Base-by-base conservation (phyloP, 2,329 filamentous ascomycete genomes). In the Raffaelea albimanens region DNA sequence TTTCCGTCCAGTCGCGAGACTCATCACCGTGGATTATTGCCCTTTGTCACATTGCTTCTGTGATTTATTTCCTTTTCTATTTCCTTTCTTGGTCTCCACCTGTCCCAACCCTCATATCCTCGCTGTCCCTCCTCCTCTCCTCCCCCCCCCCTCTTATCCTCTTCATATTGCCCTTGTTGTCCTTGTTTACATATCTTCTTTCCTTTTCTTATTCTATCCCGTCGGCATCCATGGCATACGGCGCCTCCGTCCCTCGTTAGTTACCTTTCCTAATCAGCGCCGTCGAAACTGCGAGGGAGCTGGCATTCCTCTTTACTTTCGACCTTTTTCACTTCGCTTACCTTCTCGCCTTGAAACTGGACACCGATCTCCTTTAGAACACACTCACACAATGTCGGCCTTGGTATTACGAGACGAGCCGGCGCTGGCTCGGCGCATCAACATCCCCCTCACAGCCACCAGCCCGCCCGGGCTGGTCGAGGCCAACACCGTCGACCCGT, bases 401-500 rank as follows among this genome's bases (percentile, higher is more conserved):
- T 33, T 38, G 25, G 7, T 13, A 29, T 7, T 29, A 29, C 25
- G 22, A 21, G 45, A 31, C n/a, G 48, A 71, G 22, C 62, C 61
- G 9, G 57, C 64, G 13, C 63, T 80, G 29, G 61, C 63, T 44
- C 78, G 73, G 57, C 75, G 79, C 50, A 80, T 83, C 58, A 59
- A 70, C 43, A 82, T 83, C 50, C 77, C 78, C 2, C 65, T 80
- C 45, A 80, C 75, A 19, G 62, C 78, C 2, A 74, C 72, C 25
- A 82, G 78, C 52, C 77, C 78, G 1, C 69, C 79, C 1, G 80
- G 80, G 14, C 67, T 83, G 29, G 66, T 82, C 40, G 75, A 83
- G 62, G 80, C 80, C 19, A 64, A 80, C 53, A 77, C 73, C 1
- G 68, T 82, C 49, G 90, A 96, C 62, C 87, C 90, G 21, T 96